Conservation (phyloP, 176 grass and related monocot genomes). For the Zea luxurians region DNA sequence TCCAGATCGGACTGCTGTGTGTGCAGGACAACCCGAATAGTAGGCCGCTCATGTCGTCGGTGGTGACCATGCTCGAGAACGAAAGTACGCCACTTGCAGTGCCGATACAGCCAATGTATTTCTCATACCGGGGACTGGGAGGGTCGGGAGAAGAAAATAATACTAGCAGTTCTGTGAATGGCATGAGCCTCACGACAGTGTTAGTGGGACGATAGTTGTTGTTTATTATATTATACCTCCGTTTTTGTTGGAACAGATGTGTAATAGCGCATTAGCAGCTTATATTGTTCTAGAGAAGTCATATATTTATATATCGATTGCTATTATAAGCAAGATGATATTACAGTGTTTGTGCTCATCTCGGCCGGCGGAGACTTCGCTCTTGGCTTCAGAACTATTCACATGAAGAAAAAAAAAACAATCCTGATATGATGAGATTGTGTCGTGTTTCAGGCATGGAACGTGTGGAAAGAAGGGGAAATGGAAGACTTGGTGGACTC, state of each 20-base stretch:
- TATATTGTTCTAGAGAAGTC: neutral
- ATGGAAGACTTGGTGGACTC: no score
- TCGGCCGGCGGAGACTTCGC: conserved; percentile 35
- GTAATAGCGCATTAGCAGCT: neutral
- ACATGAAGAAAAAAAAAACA: no score
- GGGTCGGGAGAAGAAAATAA: conserved; percentile 4
- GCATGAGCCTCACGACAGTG: neutral
- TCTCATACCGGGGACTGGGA: neutral
- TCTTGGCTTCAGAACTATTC: conserved; percentile 9
- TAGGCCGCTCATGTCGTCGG: conserved; percentile 49
- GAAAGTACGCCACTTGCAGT: neutral
- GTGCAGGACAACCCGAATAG: conserved; percentile 45
- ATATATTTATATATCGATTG: neutral
- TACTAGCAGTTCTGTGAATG: conserved; percentile 17
- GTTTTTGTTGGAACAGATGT: neutral
- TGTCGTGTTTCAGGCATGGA: no score
- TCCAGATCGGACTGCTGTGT: conserved; percentile 50
- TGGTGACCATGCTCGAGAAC: conserved; percentile 50
- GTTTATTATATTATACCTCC: neutral
- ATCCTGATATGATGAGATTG: no score
- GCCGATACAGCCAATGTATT: conserved; percentile 43
- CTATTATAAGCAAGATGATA: neutral
- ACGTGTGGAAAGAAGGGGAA: no score
- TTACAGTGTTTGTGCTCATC: neutral
- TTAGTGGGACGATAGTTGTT: conserved; percentile 24